phyloP scores from a whole-genome alignment of 2,329 filamentous ascomycete species.

The Hypoxylon sp. region DNA sequence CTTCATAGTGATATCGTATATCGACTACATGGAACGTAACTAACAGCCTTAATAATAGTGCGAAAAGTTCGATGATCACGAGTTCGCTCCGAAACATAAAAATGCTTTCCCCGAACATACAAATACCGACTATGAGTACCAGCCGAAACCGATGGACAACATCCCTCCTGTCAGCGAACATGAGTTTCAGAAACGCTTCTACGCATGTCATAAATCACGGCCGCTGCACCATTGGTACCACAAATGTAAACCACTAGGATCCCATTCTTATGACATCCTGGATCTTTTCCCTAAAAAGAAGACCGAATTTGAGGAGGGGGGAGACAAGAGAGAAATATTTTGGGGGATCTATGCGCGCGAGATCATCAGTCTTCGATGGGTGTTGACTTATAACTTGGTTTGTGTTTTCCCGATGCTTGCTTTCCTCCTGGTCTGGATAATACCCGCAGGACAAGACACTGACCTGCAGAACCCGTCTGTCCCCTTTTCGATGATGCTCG shows the following conservation, averaged over 20 bases:
- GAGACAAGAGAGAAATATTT: conserved; percentile 10
- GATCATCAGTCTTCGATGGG: conserved; percentile 15
- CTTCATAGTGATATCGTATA: not conserved
- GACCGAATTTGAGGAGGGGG: conserved; percentile 4
- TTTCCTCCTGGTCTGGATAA: conserved; percentile 2
- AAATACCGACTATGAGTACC: conserved; percentile 13
- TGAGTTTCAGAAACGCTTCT: conserved; percentile 19
- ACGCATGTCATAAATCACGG: conserved; percentile 2
- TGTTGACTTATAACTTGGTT: conserved; percentile 16
- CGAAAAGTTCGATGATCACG: conserved; percentile 22
- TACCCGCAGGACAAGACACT: not conserved
- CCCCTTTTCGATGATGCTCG: conserved; percentile 16
- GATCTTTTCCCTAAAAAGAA: conserved; percentile 17
- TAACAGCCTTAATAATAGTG: conserved; percentile 8
- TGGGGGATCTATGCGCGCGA: conserved; percentile 28
- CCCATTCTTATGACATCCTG: conserved; percentile 2
- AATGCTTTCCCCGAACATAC: conserved; percentile 8
- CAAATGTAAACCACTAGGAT: not conserved
- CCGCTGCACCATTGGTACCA: conserved; percentile 6
- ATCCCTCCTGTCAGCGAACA: conserved; percentile 15
- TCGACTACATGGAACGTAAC: not conserved
- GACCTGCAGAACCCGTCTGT: conserved; percentile 18
- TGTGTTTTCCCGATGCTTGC: conserved; percentile 9
- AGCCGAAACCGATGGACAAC: conserved; percentile 11
- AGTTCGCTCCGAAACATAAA: conserved; percentile 4